A percentile compares a stretch with the other conserved stretches of the same genome.
Evolutionary conservation across 2,329 filamentous ascomycete species (phyloP).

Genomic region (Aureobasidium namibiae): DNA sequence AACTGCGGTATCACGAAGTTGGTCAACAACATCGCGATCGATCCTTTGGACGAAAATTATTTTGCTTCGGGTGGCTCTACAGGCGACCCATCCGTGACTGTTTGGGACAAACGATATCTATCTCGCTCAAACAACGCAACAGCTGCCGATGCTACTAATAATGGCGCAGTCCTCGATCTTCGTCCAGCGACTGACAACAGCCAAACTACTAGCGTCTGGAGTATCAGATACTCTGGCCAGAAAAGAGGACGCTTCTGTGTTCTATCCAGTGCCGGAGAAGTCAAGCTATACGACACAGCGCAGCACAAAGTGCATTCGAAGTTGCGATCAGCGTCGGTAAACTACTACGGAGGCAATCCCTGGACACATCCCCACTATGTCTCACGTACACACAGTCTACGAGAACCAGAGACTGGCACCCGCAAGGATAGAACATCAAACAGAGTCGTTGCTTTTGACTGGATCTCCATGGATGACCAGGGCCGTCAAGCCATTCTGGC

Average conservation of each 20-base stretch:
- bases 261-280: conserved; percentile 50
- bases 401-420: conserved; percentile 39
- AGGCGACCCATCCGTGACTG: conserved; percentile 63
- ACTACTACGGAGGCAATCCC: conserved; percentile 24
- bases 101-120: conserved; percentile 64
- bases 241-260: conserved; percentile 51
- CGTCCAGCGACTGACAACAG: conserved; percentile 44
- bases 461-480: conserved; percentile 41
- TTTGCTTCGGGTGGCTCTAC: conserved; percentile 69
- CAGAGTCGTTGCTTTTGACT: conserved; percentile 51
- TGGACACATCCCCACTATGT: conserved; percentile 39
- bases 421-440: conserved; percentile 36
- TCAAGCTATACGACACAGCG: conserved; percentile 48
- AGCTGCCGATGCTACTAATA: conserved; percentile 45
- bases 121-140: conserved; percentile 20
- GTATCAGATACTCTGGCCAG: conserved; percentile 51
- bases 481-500: conserved; percentile 45
- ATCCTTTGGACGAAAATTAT: conserved; percentile 73
- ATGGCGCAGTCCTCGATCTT: conserved; percentile 49
- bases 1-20: conserved; percentile 47
- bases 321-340: conserved; percentile 14
- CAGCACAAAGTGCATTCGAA: conserved; percentile 36
- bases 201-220: conserved; percentile 49
- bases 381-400: conserved; percentile 33
- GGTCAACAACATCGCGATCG: conserved; percentile 63